These are phyloP conservation scores for Lyophyllum shimeji DNA, from an alignment of 768 basidiomycete genomes.

Conservation along the genomic window DNA sequence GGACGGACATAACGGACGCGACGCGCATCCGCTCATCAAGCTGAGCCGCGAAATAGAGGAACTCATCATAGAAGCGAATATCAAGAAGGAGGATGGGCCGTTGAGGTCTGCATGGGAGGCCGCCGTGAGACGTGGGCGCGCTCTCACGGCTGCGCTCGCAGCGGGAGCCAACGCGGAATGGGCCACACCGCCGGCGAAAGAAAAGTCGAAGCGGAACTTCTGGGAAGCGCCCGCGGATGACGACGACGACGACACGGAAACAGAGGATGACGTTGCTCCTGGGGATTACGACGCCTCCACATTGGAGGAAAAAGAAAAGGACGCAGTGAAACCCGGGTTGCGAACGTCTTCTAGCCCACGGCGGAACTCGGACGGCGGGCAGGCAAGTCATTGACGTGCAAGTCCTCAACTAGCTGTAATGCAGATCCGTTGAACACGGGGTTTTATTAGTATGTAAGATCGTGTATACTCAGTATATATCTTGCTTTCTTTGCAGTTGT, in stretches of 20 bases:
- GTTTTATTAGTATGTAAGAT: neutral
- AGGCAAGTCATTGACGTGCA: neutral
- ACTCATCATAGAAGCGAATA: conserved; percentile 60
- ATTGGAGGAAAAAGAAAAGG: neutral
- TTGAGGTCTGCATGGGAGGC: conserved; percentile 52
- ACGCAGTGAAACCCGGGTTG: neutral
- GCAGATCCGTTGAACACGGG: neutral
- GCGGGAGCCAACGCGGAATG: neutral
- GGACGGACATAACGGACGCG: neutral
- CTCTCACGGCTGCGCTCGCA: neutral
- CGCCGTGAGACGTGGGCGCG: conserved; percentile 30
- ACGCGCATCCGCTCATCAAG: conserved; percentile 31
- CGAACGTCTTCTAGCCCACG: conserved; percentile 2
- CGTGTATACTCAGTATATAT: neutral
- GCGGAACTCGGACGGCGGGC: neutral
- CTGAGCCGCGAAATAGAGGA: conserved; percentile 62
- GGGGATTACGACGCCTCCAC: neutral
- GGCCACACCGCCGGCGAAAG: neutral
- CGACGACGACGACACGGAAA: neutral
- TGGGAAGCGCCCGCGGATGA: conserved; percentile 6
- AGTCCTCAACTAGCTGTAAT: neutral
- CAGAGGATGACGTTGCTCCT: neutral
- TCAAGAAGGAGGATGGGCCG: conserved; percentile 63
- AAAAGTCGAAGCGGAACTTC: neutral
- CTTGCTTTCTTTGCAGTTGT: neutral